phyloP scores from a whole-genome alignment of 148 eudicot species.

The Vaccinium darrowii region DNA sequence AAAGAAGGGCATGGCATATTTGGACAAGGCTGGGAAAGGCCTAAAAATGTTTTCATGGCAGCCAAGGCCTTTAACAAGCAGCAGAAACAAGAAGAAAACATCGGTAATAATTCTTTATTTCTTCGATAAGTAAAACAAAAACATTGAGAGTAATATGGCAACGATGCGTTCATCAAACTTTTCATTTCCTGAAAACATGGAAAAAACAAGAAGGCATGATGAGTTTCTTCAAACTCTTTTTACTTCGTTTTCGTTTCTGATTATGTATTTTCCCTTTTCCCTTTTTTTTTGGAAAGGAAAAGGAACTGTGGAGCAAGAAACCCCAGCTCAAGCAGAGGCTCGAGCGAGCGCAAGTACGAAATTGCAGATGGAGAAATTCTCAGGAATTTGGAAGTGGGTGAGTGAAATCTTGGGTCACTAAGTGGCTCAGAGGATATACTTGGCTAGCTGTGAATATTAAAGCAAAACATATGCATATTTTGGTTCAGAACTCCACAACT shows the following conservation, averaged over 20 bases:
- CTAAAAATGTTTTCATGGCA: slow-evolving; percentile 46
- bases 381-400: slow-evolving; percentile 41
- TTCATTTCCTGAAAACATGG: no score
- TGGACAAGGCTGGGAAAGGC: slow-evolving; percentile 70
- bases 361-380: slow-evolving; percentile 32
- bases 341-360: slow-evolving; percentile 38
- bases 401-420: slow-evolving; percentile 19
- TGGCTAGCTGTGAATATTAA: background rate
- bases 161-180: no score
- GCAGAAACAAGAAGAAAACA: slow-evolving; percentile 25
- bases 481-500: background rate
- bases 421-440: background rate
- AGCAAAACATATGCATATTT: background rate
- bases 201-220: no score
- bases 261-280: background rate
- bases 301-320: slow-evolving; percentile 29
- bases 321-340: slow-evolving; percentile 50
- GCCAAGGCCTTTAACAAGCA: slow-evolving; percentile 45
- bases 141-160: no score
- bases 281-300: slow-evolving; percentile 12
- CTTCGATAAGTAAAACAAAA: no score
- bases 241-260: background rate
- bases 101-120: slow-evolving; percentile 17
- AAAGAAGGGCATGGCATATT: slow-evolving; percentile 50
- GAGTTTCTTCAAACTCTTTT: no score